Evolutionary conservation across 2,329 filamentous ascomycete species (phyloP), one percentile per base, ranked within the genome.

Genomic region (Penicillium fuscoglaucum): DNA sequence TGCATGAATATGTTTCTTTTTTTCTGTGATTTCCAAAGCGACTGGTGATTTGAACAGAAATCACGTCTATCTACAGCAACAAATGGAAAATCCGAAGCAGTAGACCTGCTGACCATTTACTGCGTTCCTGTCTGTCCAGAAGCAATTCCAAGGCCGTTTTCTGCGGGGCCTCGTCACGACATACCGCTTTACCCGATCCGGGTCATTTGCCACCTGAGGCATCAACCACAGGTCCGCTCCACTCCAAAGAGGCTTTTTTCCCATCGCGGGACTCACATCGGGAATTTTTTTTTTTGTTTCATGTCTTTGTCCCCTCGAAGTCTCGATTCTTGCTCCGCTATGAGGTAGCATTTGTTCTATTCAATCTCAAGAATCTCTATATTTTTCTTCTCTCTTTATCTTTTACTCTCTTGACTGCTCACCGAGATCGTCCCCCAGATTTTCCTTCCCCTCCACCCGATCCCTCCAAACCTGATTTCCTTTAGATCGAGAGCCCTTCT

Each of bases 221-320:
- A 50, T 6, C 37, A 15, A 52, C 40, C 45, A 46, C 61, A 62
- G 60, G 61, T 57, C 64, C 63, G 70, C 66, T 75, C 71, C 73
- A 74, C 72, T 72, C 61, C 63, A 65, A 63, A 68, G 68, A 72
- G 68, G 64, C 67, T 74, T 72, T 73, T 72, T 72, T 68, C 70
- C 65, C 62, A 68, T 72, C 61, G 69, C 69, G 64, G 67, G 66
- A 66, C 70, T 74, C 70, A 70, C 69, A 72, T 67, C 68, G 71
- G 65, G 60, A 12, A 66, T 59, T 49, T 55, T 61, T 61, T 61
- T 60, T 65, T 60, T 54, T 54, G 62, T 61, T 61, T 57, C 63
- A 57, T 55, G 64, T 52, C 66, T 61, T 63, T 63, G 6, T 52
- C 62, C 61, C 58, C 62, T 63, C 53, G 60, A 66, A 50, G 58